Evolutionary conservation across 768 basidiomycete genomes (phyloP).

Genomic region (Xerocomellus intermedius): DNA sequence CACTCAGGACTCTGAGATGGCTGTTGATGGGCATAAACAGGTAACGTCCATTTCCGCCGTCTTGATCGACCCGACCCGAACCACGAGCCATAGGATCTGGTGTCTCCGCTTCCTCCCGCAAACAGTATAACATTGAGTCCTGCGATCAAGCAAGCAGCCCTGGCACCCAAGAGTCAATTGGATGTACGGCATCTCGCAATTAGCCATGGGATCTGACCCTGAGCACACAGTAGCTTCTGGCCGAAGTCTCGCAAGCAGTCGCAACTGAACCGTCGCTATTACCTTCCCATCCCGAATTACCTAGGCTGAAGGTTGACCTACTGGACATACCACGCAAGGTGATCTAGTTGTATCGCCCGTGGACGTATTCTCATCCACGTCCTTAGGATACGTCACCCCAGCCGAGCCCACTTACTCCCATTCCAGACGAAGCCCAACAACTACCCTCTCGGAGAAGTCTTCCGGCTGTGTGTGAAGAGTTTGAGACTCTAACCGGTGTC

Average conservation of each 20-base stretch:
- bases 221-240: slow-evolving; percentile 24
- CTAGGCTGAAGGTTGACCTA: slow-evolving; percentile 14
- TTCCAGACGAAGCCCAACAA: slow-evolving; percentile 11
- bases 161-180: slow-evolving; percentile 24
- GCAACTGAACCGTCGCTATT: slow-evolving; percentile 29
- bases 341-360: not conserved
- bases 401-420: slow-evolving; percentile 23
- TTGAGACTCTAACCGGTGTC: slow-evolving; percentile 42
- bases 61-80: not conserved
- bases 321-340: slow-evolving; percentile 11
- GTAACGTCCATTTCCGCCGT: slow-evolving; percentile 12
- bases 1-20: slow-evolving; percentile 12
- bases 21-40: slow-evolving; percentile 18
- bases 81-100: slow-evolving; percentile 5
- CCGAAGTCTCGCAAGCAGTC: slow-evolving; percentile 30
- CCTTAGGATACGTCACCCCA: slow-evolving; percentile 17
- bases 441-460: not conserved
- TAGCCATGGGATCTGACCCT: slow-evolving; percentile 15
- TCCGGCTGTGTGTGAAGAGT: slow-evolving; percentile 41
- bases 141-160: slow-evolving; percentile 7
- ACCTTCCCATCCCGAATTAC: slow-evolving; percentile 26
- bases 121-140: slow-evolving; percentile 9
- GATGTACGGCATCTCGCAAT: slow-evolving; percentile 25
- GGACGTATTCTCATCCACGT: not conserved
- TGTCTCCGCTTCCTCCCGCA: not conserved